These are phyloP conservation scores for Rauvolfia tetraphylla DNA, from an alignment of 257 asterid species.

Conservation along the genomic window DNA sequence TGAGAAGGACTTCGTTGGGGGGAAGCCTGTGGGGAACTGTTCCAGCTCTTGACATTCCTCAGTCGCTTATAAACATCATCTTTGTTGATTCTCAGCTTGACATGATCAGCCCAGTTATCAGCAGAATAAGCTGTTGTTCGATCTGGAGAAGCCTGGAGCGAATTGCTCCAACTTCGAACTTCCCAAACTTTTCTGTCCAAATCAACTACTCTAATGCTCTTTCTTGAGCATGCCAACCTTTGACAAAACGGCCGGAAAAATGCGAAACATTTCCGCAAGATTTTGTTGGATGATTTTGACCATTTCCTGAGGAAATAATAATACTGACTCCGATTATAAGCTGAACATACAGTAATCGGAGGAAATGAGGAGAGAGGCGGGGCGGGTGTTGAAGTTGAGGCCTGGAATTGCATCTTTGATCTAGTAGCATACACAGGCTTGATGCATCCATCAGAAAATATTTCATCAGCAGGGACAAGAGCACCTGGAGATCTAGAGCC, in stretches of 20 bases:
- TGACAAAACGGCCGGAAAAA: conserved; percentile 9
- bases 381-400: conserved; percentile 13
- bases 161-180: conserved; percentile 18
- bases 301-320: conserved; percentile 14
- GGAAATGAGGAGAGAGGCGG: conserved; percentile 20
- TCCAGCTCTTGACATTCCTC: conserved; percentile 6
- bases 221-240: conserved; percentile 26
- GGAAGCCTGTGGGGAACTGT: conserved; percentile 14
- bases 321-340: not conserved
- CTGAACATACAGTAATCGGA: not conserved
- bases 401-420: not conserved
- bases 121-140: conserved; percentile 7
- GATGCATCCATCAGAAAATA: conserved; percentile 30
- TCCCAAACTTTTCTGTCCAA: conserved; percentile 28
- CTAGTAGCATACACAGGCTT: conserved; percentile 11
- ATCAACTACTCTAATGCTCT: conserved; percentile 29
- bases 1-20: conserved; percentile 18
- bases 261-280: conserved; percentile 18
- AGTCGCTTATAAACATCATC: conserved; percentile 3
- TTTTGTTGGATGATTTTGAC: conserved; percentile 11
- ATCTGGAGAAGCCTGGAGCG: conserved; percentile 16
- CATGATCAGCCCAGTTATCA: conserved; percentile 1
- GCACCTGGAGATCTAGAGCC: conserved; percentile 6
- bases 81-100: conserved; percentile 4
- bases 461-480: conserved; percentile 34